These are phyloP conservation scores for Uronychia binucleata DNA, from an alignment of 73 alveolate genomes.

Conservation along the genomic window DNA sequence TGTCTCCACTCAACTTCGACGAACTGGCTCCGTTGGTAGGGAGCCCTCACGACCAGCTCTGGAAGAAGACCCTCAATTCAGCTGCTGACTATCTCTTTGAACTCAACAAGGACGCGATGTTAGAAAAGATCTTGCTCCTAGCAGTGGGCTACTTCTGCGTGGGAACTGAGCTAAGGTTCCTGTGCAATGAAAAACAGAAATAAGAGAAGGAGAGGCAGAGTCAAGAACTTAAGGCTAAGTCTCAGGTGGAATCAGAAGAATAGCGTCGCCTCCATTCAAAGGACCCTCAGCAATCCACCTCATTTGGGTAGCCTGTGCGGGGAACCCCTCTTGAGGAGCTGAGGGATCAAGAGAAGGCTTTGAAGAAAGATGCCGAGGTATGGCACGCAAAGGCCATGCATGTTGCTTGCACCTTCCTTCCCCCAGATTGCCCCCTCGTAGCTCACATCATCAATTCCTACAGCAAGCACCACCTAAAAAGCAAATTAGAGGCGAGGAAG, in stretches of 20 bases:
- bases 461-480: constrained; percentile 41
- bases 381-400: constrained; percentile 65
- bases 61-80: not conserved
- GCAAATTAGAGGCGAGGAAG: not conserved
- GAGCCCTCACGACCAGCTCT: not conserved
- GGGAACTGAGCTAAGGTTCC: constrained; percentile 59
- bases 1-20: constrained; percentile 56
- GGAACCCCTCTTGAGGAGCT: too few species aligned
- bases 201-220: constrained; percentile 14
- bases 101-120: constrained; percentile 23
- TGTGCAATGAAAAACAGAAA: not conserved
- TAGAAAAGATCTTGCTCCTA: constrained; percentile 53
- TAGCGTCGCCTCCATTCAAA: too few species aligned
- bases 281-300: too few species aligned
- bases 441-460: constrained; percentile 49
- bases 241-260: not conserved
- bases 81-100: constrained; percentile 15
- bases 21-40: constrained; percentile 19
- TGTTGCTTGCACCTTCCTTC: constrained; percentile 39
- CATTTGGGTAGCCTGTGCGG: too few species aligned
- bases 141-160: constrained; percentile 67
- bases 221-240: not conserved
- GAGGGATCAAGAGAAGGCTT: not conserved
- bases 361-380: constrained; percentile 47
- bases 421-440: constrained; percentile 61